phyloP scores from a whole-genome alignment of 768 basidiomycete species.

The Macrocybe gigantea region DNA sequence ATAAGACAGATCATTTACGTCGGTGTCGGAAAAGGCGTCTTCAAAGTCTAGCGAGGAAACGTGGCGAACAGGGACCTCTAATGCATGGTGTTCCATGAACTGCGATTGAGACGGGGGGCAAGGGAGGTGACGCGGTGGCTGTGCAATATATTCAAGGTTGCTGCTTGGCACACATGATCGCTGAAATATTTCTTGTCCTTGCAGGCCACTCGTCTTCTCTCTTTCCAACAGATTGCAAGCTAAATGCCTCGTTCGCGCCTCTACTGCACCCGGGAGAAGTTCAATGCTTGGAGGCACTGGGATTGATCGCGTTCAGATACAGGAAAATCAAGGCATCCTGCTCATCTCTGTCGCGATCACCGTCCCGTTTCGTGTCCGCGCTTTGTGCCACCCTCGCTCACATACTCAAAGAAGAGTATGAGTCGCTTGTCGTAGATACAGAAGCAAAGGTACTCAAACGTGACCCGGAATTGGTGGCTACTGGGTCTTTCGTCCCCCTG shows the following conservation, averaged over 20 bases:
- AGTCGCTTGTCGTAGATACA: slow-evolving; percentile 70
- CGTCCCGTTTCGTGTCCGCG: slow-evolving; percentile 75
- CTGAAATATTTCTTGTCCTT: slow-evolving; percentile 82
- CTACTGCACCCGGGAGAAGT: slow-evolving; percentile 88
- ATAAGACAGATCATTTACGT: slow-evolving; percentile 40
- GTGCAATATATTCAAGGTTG: not conserved
- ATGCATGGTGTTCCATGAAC: slow-evolving; percentile 9
- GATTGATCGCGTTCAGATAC: slow-evolving; percentile 70
- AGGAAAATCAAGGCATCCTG: slow-evolving; percentile 61
- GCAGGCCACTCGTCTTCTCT: slow-evolving; percentile 85
- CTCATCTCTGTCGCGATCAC: slow-evolving; percentile 42
- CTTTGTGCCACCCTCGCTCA: slow-evolving; percentile 68
- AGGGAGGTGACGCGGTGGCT: not conserved
- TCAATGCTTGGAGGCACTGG: slow-evolving; percentile 77
- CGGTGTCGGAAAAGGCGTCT: slow-evolving; percentile 64
- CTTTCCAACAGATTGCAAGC: slow-evolving; percentile 53
- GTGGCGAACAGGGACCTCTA: slow-evolving; percentile 14
- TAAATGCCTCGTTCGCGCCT: slow-evolving; percentile 59
- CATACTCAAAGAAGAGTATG: slow-evolving; percentile 77
- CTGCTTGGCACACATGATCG: slow-evolving; percentile 53
- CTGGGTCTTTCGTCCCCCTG: slow-evolving; percentile 79
- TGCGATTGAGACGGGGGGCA: not conserved
- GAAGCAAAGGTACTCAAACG: slow-evolving; percentile 74
- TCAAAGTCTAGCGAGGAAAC: slow-evolving; percentile 40
- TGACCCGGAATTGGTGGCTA: slow-evolving; percentile 73